Conservation (phyloP, 176 grass and related monocot species). For the Poa pratensis region DNA sequence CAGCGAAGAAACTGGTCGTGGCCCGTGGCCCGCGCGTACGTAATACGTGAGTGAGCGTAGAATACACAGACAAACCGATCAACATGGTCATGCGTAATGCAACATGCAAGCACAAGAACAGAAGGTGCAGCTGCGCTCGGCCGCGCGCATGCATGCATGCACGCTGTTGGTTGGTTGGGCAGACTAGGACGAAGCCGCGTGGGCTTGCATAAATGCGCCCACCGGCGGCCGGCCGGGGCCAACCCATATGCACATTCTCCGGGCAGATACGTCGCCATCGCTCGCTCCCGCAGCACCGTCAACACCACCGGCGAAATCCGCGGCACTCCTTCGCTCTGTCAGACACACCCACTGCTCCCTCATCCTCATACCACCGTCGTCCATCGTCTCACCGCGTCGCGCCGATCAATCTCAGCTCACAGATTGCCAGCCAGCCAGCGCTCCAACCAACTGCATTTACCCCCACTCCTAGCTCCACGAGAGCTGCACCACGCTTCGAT, state of each 20-base stretch:
- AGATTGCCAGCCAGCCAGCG: neutral
- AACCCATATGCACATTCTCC: neutral
- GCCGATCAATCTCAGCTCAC: conserved; percentile 25
- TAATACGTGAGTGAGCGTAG: too few species aligned
- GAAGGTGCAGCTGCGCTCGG: too few species aligned
- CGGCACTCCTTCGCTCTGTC: neutral
- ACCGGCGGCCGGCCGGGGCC: neutral
- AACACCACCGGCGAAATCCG: conserved; percentile 32
- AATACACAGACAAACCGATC: too few species aligned
- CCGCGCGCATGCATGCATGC: too few species aligned
- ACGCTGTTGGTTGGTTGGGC: too few species aligned
- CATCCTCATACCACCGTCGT: neutral
- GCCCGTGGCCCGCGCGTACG: too few species aligned
- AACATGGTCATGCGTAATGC: too few species aligned
- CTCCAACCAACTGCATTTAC: conserved; percentile 20
- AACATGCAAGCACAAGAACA: too few species aligned
- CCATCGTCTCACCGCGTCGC: neutral
- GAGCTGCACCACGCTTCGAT: neutral
- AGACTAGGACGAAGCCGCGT: neutral
- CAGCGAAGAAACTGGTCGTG: too few species aligned
- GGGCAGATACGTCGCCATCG: conserved; percentile 26
- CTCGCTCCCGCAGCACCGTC: neutral
- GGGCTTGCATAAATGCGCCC: conserved; percentile 25
- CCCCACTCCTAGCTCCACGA: neutral
- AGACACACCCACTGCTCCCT: neutral